Evolutionary conservation across 2,329 filamentous ascomycete genomes (phyloP).

Genomic region (Basipetospora chlamydospora): DNA sequence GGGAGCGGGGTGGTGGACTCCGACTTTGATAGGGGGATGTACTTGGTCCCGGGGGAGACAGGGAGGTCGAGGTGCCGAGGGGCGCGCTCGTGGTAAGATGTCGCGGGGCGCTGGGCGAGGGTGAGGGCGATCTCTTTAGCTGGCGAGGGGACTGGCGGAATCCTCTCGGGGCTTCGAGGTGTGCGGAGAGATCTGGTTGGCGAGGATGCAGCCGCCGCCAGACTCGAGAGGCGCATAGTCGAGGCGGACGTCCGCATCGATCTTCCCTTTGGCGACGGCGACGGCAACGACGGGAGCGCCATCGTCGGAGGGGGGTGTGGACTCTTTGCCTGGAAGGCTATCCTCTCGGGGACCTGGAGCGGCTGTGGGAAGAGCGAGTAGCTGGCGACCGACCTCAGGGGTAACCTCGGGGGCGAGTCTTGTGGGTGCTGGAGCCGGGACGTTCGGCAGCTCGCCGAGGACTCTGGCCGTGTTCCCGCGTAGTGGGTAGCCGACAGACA

Average conservation of each 20-base stretch:
- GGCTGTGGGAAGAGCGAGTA: constrained; percentile 5
- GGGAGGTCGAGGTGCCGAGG: background rate
- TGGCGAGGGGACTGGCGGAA: too few species aligned
- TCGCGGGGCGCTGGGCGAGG: background rate
- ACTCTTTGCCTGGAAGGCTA: background rate
- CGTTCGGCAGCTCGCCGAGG: background rate
- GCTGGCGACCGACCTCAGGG: background rate
- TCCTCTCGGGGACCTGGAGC: constrained; percentile 1
- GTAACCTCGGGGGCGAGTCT: background rate
- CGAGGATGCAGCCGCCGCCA: background rate
- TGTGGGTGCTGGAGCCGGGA: background rate
- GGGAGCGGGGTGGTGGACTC: background rate
- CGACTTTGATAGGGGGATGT: background rate
- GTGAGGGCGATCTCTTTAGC: background rate
- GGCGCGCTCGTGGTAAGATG: background rate
- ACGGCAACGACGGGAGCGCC: background rate
- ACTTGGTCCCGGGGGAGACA: background rate
- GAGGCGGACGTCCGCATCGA: background rate
- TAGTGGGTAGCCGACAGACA: background rate
- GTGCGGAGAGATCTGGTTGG: background rate
- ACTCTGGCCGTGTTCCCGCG: background rate
- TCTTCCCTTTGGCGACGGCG: background rate
- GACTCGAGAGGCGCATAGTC: background rate
- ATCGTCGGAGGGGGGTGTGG: background rate
- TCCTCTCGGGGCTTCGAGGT: background rate